Evolutionary conservation across 805 yeast genomes (phyloP), one percentile per base, ranked within the genome.

Genomic region (Barnettozyma vustinii): DNA sequence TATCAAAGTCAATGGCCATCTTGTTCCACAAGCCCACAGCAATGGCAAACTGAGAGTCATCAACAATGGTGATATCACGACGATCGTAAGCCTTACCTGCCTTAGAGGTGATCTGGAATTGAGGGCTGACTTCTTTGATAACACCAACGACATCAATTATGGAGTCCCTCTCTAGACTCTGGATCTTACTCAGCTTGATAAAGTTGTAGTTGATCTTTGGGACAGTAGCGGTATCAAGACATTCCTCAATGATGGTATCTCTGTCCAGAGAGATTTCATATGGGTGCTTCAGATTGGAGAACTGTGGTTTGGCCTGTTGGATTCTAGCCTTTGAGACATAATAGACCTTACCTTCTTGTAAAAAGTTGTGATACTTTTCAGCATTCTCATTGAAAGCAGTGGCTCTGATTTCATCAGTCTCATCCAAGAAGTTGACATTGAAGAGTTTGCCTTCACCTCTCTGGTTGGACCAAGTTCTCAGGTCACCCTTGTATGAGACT

Each of bases 351-450:
- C 96, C 97, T 63, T 90, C 98, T 65, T 87, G 87, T 45, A 94
- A 69, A 27, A 81, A 60, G 57, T 84, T 87, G 70, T 79, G 83
- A 62, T 79, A 85, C 62, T 80, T 81, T 51, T 87, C 96, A 12
- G 92, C 97, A 58, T 79, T 77, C 36, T 88, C 92, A 65, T 87
- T 87, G 68, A 94, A 94, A 1, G 94, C 97, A 2, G 98, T 90
- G 10, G 96, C 97, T 61, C 94, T 79, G 58, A 94, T 94, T 71
- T 94, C 98, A 60, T 94, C 96, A 6, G 97, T 86, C 64, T 94
- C 96, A 64, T 94, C 99, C 49, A 92, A 70, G 50, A 94, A 81
- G 57, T 89, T 88, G 27, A 89, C 87, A 58, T 84, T 86, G 72
- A 94, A 90, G 51, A 94, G 75, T 66, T 87, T 87, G 48, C 99